Conservation (phyloP, 805 yeast genomes). For the Ogataea methanolica region DNA sequence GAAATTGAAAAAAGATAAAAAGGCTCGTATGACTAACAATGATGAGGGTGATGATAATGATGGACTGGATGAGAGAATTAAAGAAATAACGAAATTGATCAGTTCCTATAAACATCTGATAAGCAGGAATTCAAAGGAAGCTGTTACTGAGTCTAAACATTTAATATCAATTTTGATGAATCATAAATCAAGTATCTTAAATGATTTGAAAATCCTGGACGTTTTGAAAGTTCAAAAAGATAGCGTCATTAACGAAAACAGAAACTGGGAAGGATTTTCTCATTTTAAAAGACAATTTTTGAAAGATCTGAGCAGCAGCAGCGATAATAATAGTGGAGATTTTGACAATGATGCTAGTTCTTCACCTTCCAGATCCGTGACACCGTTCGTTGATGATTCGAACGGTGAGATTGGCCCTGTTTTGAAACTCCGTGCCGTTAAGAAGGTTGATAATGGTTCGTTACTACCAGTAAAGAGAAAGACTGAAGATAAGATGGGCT, state of each 20-base stretch:
- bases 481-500: no score
- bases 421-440: no score
- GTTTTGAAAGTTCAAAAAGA: slow-evolving; percentile 13
- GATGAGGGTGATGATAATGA: neutral
- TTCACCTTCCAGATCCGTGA: no score
- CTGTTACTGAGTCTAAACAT: slow-evolving; percentile 22
- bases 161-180: slow-evolving; percentile 12
- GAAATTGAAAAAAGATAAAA: slow-evolving; percentile 1
- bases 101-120: slow-evolving; percentile 1
- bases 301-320: neutral
- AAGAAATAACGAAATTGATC: neutral
- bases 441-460: no score
- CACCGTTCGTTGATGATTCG: no score
- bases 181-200: slow-evolving; percentile 21
- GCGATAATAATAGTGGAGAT: neutral
- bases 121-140: slow-evolving; percentile 21
- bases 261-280: slow-evolving; percentile 19
- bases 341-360: neutral
- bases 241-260: slow-evolving; percentile 8
- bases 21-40: neutral
- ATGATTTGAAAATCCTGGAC: slow-evolving; percentile 24
- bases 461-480: no score
- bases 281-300: slow-evolving; percentile 20
- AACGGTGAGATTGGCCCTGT: no score
- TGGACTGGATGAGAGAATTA: neutral